Base-by-base conservation (phyloP, 768 basidiomycete species). In the Pleurotus eryngii region DNA sequence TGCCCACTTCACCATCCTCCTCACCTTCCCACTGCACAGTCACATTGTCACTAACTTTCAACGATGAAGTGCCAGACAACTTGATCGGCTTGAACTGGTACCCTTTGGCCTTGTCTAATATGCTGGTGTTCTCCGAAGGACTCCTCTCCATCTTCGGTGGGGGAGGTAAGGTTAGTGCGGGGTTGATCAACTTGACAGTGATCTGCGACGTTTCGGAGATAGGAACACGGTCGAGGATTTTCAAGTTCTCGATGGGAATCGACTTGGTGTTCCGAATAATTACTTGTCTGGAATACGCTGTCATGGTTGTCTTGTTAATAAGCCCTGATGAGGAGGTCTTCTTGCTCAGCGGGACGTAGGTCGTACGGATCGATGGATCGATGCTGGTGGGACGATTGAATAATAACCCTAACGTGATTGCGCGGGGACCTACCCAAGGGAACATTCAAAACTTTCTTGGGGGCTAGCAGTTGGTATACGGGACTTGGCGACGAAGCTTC, bases 401-500 rank as follows among this genome's bases (percentile, higher is more conserved):
- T 15, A 4, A 20, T 26, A 3, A 11, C 9, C 8, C 30, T 5
- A 11, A 55, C 12, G 35, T 9, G 37, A 17, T 17, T 15, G 38
- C 22, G 12, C 18, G 22, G 11, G 3, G 7, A 46, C 69, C 35
- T 57, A 76, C 75, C 76, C 77, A 2, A 77, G 70, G 0, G 75
- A 66, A 40, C 71, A 76, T 35, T 73, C 69, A 56, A 79, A 79
- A 43, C 60, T 71, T 57, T 77, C 77, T 40, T 70, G 64, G 0
- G 77, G 74, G 38, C 72, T 71, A 11, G 74, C 74, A 0, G 60
- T 54, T 4, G 72, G 70, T 7, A 79, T 57, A 15, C 46, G 47
- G 0, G 74, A 72, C 8, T 67, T 64, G 20, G 75, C 70, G 9
- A 74, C 74, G 64, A 76, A 77, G 57, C 71, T 74, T 5, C 76